Conservation (phyloP, 2,329 filamentous ascomycete genomes). For the Colletotrichum eleusines region DNA sequence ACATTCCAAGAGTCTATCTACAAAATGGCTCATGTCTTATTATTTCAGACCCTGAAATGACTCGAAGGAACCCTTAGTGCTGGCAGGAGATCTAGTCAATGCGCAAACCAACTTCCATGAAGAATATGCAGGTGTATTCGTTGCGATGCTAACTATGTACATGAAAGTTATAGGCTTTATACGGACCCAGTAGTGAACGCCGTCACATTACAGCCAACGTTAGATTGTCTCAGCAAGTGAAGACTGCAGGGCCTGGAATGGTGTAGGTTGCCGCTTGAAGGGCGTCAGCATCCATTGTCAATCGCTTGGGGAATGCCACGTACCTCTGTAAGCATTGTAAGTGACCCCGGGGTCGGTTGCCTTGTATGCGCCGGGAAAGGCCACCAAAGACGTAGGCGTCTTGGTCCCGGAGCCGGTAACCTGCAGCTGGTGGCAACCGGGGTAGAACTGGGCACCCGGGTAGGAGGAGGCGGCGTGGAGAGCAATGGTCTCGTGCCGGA, state of each 20-base stretch:
- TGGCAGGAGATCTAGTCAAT: not conserved
- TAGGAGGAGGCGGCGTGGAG: slow-evolving; percentile 62
- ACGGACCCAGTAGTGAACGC: too few species aligned
- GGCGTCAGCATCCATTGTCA: slow-evolving; percentile 58
- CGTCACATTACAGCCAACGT: not conserved
- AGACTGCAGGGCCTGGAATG: slow-evolving; percentile 61
- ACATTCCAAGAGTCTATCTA: too few species aligned
- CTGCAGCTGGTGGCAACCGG: slow-evolving; percentile 68
- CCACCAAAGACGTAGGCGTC: slow-evolving; percentile 56
- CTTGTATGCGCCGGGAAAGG: slow-evolving; percentile 67
- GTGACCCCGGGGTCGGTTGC: slow-evolving; percentile 63
- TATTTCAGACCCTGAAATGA: not conserved
- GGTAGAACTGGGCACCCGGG: slow-evolving; percentile 69
- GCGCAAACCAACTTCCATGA: too few species aligned
- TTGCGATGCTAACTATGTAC: slow-evolving; percentile 13
- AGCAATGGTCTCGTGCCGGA: slow-evolving; percentile 69
- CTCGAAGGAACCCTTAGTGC: not conserved
- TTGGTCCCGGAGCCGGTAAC: slow-evolving; percentile 62
- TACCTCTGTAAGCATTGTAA: slow-evolving; percentile 64
- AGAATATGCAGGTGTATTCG: not conserved
- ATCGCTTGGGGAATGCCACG: slow-evolving; percentile 54
- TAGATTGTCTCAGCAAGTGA: slow-evolving; percentile 54
- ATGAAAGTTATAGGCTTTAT: not conserved
- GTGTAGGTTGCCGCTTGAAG: slow-evolving; percentile 51
- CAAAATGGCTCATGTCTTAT: too few species aligned